phyloP scores from a whole-genome alignment of 495 filamentous ascomycete species.

The Penicillium coffeae region DNA sequence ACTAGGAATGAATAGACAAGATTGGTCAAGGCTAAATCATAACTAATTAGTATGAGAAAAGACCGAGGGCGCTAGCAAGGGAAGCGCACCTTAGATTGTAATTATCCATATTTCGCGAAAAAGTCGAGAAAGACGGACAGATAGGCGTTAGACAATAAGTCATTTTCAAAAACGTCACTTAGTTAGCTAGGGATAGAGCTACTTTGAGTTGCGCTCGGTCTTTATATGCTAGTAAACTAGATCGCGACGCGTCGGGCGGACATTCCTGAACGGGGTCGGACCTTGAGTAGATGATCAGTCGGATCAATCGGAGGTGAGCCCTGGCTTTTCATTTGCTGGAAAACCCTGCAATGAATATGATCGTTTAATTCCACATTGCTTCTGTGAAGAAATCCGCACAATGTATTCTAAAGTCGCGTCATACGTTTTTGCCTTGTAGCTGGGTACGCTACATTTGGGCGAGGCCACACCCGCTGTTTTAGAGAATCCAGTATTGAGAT shows the following conservation, averaged over 20 bases:
- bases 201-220: not conserved
- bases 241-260: not conserved
- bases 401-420: not conserved
- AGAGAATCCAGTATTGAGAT: not conserved
- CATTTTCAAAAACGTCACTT: not conserved
- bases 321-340: not conserved
- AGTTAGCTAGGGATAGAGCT: not conserved
- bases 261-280: not conserved
- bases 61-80: not conserved
- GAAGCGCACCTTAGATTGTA: not conserved
- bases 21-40: not conserved
- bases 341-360: not conserved
- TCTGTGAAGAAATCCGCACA: not conserved
- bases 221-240: not conserved
- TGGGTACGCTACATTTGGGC: not conserved
- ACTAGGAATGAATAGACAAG: not conserved
- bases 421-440: not conserved
- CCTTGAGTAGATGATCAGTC: not conserved
- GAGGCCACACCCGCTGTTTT: not conserved
- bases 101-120: not conserved
- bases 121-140: no score
- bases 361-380: not conserved
- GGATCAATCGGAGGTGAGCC: not conserved
- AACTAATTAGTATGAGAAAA: not conserved
- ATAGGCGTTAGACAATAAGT: no score